phyloP scores from a whole-genome alignment of 306 rosid genomes.

The Ormosia semicastrata region DNA sequence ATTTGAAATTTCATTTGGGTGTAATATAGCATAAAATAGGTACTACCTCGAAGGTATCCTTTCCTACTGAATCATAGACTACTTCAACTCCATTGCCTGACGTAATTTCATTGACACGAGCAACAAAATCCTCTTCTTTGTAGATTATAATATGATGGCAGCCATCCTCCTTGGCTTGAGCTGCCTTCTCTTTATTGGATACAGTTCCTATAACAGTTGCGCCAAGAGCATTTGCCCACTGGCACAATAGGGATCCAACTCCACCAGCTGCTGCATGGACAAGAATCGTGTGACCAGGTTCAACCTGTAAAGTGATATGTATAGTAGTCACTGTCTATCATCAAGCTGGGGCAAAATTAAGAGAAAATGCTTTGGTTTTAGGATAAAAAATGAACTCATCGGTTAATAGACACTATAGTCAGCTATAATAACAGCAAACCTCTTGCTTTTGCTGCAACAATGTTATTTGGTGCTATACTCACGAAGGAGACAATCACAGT shows the following conservation, averaged over 20 bases:
- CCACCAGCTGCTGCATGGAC: constrained; percentile 98
- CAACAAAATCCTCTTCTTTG: constrained; percentile 76
- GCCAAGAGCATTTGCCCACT: constrained; percentile 90
- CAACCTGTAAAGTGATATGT: constrained; percentile 48
- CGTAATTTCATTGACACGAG: constrained; percentile 77
- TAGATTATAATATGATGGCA: constrained; percentile 77
- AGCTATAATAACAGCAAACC: neutral
- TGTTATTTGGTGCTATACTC: too few relatives aligned
- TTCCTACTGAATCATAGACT: constrained; percentile 93
- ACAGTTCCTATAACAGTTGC: constrained; percentile 93
- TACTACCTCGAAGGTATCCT: constrained; percentile 84
- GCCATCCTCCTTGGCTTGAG: constrained; percentile 92
- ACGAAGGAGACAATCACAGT: neutral
- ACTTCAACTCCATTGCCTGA: constrained; percentile 84
- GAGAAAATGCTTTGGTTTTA: neutral
- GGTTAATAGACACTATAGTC: neutral
- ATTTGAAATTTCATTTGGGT: neutral
- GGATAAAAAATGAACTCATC: neutral
- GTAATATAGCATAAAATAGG: neutral
- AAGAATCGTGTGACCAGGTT: constrained; percentile 74
- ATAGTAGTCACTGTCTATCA: neutral
- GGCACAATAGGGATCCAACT: constrained; percentile 91
- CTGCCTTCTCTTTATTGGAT: constrained; percentile 78
- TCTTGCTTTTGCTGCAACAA: neutral
- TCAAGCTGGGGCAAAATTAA: neutral